Evolutionary conservation across 2,329 filamentous ascomycete species (phyloP).

Genomic region (Sphaerostilbella broomeana): DNA sequence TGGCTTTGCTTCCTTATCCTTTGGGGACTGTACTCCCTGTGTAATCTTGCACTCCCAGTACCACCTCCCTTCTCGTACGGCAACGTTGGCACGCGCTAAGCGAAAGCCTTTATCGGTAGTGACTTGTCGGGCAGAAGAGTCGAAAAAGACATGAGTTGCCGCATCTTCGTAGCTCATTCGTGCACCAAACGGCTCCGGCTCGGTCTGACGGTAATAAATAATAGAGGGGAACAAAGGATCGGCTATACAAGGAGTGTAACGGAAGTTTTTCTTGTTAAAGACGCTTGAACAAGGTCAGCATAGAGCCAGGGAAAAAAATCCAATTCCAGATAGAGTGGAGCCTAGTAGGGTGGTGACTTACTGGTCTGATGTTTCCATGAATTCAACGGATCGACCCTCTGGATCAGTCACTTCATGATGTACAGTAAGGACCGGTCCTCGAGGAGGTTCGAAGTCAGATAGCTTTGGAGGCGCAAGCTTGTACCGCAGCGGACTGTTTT

Average conservation of each 20-base stretch:
- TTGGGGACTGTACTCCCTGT: slow-evolving; percentile 53
- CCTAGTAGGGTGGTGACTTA: slow-evolving; percentile 30
- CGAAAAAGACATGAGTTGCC: slow-evolving; percentile 77
- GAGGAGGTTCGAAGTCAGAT: slow-evolving; percentile 54
- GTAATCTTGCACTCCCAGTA: slow-evolving; percentile 94
- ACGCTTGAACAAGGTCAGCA: slow-evolving; percentile 31
- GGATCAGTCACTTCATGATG: slow-evolving; percentile 47
- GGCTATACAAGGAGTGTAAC: slow-evolving; percentile 85
- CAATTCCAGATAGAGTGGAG: too few relatives aligned
- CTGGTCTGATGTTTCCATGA: slow-evolving; percentile 60
- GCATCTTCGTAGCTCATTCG: slow-evolving; percentile 91
- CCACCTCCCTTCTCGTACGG: slow-evolving; percentile 79
- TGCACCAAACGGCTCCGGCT: slow-evolving; percentile 74
- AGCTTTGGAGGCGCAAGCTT: slow-evolving; percentile 58
- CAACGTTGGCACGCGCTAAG: slow-evolving; percentile 84
- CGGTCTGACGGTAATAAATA: slow-evolving; percentile 83
- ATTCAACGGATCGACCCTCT: slow-evolving; percentile 47
- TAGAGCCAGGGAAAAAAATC: too few relatives aligned
- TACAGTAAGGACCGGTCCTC: slow-evolving; percentile 49
- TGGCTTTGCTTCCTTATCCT: slow-evolving; percentile 36
- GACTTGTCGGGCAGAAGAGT: slow-evolving; percentile 65
- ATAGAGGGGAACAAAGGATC: slow-evolving; percentile 81
- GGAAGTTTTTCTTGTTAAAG: slow-evolving; percentile 66
- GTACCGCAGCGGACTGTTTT: slow-evolving; percentile 51
- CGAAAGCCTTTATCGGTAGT: slow-evolving; percentile 92